phyloP scores from a whole-genome alignment of 2,329 filamentous ascomycete genomes.

The Aspergillus ruber region DNA sequence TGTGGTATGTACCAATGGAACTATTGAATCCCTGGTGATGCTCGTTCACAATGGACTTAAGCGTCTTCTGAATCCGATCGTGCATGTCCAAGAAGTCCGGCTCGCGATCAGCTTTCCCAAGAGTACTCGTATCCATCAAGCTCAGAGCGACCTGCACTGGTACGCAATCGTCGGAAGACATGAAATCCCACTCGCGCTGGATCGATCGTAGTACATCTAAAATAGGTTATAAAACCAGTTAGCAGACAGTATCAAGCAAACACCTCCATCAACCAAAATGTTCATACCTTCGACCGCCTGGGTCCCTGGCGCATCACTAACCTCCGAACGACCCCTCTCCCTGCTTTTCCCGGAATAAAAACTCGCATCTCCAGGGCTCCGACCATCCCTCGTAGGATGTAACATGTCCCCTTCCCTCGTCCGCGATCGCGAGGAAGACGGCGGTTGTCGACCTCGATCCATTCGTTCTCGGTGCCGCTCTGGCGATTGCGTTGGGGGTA shows the following conservation, averaged over 20 bases:
- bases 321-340: constrained; percentile 15
- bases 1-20: constrained; percentile 97
- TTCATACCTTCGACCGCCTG: constrained; percentile 33
- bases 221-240: neutral
- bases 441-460: constrained; percentile 24
- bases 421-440: constrained; percentile 29
- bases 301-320: constrained; percentile 16
- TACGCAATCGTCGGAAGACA: constrained; percentile 81
- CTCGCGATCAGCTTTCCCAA: constrained; percentile 85
- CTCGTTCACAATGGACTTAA: constrained; percentile 92
- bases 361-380: constrained; percentile 14
- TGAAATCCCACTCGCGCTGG: constrained; percentile 81
- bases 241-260: constrained; percentile 1
- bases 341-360: constrained; percentile 17
- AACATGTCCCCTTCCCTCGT: constrained; percentile 25
- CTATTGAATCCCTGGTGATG: constrained; percentile 99
- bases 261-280: neutral
- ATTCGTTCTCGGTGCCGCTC: constrained; percentile 26
- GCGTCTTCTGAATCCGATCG: constrained; percentile 78
- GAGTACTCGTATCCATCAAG: constrained; percentile 85
- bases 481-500: constrained; percentile 21
- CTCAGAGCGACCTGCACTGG: constrained; percentile 93
- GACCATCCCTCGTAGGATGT: constrained; percentile 21
- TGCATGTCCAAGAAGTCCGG: constrained; percentile 77
- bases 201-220: constrained; percentile 70